Evolutionary conservation across 1,139 yeast genomes (phyloP).

Genomic region (Insectozyma bohioensis): DNA sequence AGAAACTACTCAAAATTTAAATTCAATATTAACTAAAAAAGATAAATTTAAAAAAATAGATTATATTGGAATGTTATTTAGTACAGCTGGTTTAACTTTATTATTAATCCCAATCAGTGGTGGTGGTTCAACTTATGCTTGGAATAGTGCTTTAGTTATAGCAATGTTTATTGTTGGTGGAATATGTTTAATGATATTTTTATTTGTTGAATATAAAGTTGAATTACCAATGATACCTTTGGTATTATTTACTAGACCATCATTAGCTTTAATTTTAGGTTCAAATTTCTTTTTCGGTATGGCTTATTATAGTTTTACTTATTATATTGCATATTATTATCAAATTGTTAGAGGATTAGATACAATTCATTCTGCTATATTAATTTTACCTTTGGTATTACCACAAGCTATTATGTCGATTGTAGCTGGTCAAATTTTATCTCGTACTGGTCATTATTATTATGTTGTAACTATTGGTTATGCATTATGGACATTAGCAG

Average conservation of each 20-base stretch:
- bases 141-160: conserved; percentile 52
- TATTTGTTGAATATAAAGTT: conserved; percentile 51
- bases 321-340: conserved; percentile 51
- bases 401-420: conserved; percentile 41
- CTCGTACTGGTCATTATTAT: conserved; percentile 43
- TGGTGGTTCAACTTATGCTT: conserved; percentile 53
- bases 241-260: conserved; percentile 37
- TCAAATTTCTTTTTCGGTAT: conserved; percentile 52
- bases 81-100: conserved; percentile 44
- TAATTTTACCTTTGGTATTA: conserved; percentile 43
- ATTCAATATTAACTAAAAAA: conserved; percentile 22
- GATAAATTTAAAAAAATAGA: conserved; percentile 47
- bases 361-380: conserved; percentile 37
- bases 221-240: conserved; percentile 58
- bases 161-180: conserved; percentile 49
- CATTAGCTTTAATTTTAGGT: conserved; percentile 39
- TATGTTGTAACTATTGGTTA: conserved; percentile 44
- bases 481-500: conserved; percentile 41
- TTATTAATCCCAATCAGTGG: conserved; percentile 54
- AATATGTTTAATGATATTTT: conserved; percentile 34
- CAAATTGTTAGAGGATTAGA: conserved; percentile 46
- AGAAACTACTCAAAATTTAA: conserved; percentile 18
- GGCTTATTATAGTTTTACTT: conserved; percentile 44
- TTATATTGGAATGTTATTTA: conserved; percentile 45
- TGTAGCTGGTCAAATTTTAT: conserved; percentile 44